phyloP scores from a whole-genome alignment of 148 eudicot species.

The Chenopodium berlandieri region DNA sequence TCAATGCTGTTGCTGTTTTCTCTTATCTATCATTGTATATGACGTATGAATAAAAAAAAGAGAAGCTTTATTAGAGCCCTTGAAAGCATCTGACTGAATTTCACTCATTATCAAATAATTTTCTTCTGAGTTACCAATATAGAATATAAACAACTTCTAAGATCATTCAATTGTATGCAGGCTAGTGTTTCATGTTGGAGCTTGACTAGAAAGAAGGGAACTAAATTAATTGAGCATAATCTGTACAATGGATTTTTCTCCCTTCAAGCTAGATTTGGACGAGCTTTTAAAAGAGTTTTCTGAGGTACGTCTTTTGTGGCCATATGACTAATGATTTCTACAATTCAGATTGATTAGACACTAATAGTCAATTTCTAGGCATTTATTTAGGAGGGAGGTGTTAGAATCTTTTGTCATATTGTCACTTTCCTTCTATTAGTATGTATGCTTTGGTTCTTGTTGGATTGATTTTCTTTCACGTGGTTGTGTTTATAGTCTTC shows the following conservation, averaged over 20 bases:
- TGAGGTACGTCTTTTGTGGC: conserved; percentile 38
- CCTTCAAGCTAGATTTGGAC: conserved; percentile 70
- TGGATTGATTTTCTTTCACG: neutral
- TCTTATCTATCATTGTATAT: too few relatives aligned
- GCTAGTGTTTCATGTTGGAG: neutral
- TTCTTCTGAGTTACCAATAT: too few relatives aligned
- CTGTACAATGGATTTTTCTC: conserved; percentile 44
- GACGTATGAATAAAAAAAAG: too few relatives aligned
- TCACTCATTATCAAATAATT: too few relatives aligned
- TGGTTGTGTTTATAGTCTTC: neutral
- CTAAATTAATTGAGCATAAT: neutral
- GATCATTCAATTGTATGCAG: neutral
- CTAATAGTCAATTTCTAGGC: neutral
- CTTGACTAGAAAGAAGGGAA: neutral
- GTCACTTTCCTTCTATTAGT: neutral
- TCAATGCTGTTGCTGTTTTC: too few relatives aligned
- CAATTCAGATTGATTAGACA: neutral
- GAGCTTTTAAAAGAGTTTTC: conserved; percentile 68
- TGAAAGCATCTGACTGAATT: too few relatives aligned
- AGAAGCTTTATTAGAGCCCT: too few relatives aligned
- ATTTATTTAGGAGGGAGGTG: neutral
- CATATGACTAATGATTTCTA: neutral
- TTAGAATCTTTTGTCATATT: neutral
- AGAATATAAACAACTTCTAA: too few relatives aligned
- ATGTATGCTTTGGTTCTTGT: neutral